Evolutionary conservation across 106 monocot species (phyloP).

Genomic region (Ottelia alismoides): DNA sequence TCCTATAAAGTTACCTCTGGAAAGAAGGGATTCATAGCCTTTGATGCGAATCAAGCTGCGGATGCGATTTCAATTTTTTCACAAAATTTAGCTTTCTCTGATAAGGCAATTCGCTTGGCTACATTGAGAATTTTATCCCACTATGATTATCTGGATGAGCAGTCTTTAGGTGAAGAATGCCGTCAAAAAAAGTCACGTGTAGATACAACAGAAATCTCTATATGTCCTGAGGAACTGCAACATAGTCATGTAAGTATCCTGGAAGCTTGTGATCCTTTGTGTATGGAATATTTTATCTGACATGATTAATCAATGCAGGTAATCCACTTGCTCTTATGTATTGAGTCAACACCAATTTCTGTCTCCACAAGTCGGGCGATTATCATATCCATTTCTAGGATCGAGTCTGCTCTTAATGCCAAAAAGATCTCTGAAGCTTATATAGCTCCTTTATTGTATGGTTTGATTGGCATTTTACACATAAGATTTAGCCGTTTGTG

Average conservation of each 20-base stretch:
- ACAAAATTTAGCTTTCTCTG: conserved; percentile 42
- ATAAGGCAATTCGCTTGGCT: conserved; percentile 59
- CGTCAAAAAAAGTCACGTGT: conserved; percentile 46
- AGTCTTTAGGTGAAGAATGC: conserved; percentile 26
- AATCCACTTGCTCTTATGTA: conserved; percentile 42
- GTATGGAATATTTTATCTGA: no score
- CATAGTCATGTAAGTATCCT: no score
- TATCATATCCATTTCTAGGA: conserved; percentile 38
- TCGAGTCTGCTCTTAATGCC: conserved; percentile 47
- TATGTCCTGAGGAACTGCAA: no score
- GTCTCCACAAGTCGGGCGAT: conserved; percentile 42
- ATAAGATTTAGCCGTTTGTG: conserved; percentile 58
- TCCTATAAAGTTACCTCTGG: no score
- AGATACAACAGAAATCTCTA: no score
- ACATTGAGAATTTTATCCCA: conserved; percentile 83
- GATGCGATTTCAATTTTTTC: conserved; percentile 29
- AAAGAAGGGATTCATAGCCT: conserved; percentile 7
- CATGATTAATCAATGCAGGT: conserved; percentile 27
- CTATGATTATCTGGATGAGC: conserved; percentile 23
- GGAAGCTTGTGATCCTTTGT: no score
- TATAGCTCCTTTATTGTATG: conserved; percentile 56
- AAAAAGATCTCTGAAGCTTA: conserved; percentile 36
- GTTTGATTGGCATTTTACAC: conserved; percentile 69
- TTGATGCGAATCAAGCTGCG: conserved; percentile 19
- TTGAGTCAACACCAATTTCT: conserved; percentile 60